Conservation (phyloP, 768 basidiomycete species). For the Xerocomellus dryophilus region DNA sequence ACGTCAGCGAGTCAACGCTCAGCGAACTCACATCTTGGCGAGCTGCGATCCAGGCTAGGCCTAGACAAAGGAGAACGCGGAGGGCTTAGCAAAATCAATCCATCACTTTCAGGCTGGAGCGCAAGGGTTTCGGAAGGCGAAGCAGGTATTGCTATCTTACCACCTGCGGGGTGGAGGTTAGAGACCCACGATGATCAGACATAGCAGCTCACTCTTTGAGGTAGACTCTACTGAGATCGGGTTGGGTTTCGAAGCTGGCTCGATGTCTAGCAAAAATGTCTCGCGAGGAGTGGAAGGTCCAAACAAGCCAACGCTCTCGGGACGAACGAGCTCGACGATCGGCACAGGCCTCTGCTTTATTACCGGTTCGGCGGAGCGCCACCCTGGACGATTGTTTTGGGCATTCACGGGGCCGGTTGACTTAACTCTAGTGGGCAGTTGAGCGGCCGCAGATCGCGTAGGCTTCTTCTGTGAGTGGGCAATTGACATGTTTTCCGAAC, state of each 20-base stretch:
- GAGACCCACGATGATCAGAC: neutral
- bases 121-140: neutral
- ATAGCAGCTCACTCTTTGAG: neutral
- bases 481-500: neutral
- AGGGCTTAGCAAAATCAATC: neutral
- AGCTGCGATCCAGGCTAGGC: neutral
- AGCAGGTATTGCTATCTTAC: no score
- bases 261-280: neutral
- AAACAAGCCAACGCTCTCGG: neutral
- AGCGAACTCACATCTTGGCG: neutral
- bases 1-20: no score
- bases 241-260: neutral
- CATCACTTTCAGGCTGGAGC: neutral
- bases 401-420: neutral
- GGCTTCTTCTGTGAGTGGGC: neutral
- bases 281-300: neutral
- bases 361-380: neutral
- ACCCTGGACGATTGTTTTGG: neutral
- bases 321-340: no score
- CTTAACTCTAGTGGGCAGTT: no score
- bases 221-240: neutral
- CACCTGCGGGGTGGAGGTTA: no score
- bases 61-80: neutral
- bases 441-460: neutral
- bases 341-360: neutral